Conservation (phyloP, 495 filamentous ascomycete genomes). For the Evernia prunastri region DNA sequence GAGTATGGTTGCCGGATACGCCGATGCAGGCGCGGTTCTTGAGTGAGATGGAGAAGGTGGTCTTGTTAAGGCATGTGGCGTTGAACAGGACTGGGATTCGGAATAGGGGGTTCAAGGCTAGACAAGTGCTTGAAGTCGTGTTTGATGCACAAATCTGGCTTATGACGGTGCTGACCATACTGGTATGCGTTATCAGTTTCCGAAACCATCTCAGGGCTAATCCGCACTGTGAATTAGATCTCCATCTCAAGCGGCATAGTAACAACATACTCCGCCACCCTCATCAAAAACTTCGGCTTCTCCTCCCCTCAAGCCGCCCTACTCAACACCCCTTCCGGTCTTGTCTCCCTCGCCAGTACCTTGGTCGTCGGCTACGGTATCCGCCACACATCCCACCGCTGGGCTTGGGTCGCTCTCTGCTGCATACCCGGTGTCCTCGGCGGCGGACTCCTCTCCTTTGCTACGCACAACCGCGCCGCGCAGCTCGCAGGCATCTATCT, state of each 20-base stretch:
- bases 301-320: slow-evolving; percentile 49
- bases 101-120: slow-evolving; percentile 44
- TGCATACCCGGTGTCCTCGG: slow-evolving; percentile 49
- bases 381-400: slow-evolving; percentile 41
- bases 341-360: slow-evolving; percentile 51
- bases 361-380: slow-evolving; percentile 46
- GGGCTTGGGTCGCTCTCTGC: slow-evolving; percentile 43
- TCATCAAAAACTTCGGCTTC: slow-evolving; percentile 54
- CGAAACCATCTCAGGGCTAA: not conserved
- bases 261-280: slow-evolving; percentile 54
- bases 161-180: slow-evolving; percentile 28
- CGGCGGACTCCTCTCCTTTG: slow-evolving; percentile 54
- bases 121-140: slow-evolving; percentile 42
- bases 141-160: slow-evolving; percentile 40
- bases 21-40: slow-evolving; percentile 49
- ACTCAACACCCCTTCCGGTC: slow-evolving; percentile 58
- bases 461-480: slow-evolving; percentile 40
- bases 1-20: slow-evolving; percentile 47
- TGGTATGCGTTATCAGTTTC: slow-evolving; percentile 3
- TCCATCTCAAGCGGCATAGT: slow-evolving; percentile 56
- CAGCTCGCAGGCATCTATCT: slow-evolving; percentile 59
- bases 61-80: slow-evolving; percentile 29
- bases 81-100: slow-evolving; percentile 53
- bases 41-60: slow-evolving; percentile 41
- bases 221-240: slow-evolving; percentile 23